Percentiles rank a stretch among this genome's conserved stretches.
phyloP scores from a whole-genome alignment of 345 rosid genomes.

The Salix viminalis region DNA sequence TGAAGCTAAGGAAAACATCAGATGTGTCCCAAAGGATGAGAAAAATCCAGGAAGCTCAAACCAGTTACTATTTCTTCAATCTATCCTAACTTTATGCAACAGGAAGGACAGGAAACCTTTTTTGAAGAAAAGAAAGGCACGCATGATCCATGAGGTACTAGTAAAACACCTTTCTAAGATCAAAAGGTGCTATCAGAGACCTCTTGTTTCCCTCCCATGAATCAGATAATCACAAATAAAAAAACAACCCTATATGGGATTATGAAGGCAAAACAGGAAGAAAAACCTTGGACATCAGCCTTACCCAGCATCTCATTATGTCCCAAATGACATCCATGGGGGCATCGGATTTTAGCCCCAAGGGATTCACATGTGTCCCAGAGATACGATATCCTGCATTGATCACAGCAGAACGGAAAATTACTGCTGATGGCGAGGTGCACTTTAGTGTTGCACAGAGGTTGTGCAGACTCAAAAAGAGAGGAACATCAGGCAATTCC shows the following conservation, averaged over 20 bases:
- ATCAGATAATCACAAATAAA: not conserved
- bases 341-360: constrained; percentile 94
- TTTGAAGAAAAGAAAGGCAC: not conserved
- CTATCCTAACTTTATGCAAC: not conserved
- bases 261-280: not conserved
- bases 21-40: too few relatives aligned
- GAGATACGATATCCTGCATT: constrained; percentile 92
- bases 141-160: not conserved
- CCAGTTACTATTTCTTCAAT: not conserved
- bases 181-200: not conserved
- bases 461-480: constrained; percentile 89
- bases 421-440: constrained; percentile 91
- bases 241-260: not conserved
- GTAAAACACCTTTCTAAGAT: not conserved
- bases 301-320: constrained; percentile 99
- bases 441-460: constrained; percentile 92
- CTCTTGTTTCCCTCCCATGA: not conserved
- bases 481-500: constrained; percentile 95
- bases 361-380: constrained; percentile 86
- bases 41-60: not conserved
- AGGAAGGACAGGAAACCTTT: not conserved
- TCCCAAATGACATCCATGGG: constrained; percentile 99
- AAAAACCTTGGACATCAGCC: constrained; percentile 3
- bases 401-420: constrained; percentile 89
- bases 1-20: not conserved